Conservation (phyloP, 768 basidiomycete species). For the Rhodotorula graminis region DNA sequence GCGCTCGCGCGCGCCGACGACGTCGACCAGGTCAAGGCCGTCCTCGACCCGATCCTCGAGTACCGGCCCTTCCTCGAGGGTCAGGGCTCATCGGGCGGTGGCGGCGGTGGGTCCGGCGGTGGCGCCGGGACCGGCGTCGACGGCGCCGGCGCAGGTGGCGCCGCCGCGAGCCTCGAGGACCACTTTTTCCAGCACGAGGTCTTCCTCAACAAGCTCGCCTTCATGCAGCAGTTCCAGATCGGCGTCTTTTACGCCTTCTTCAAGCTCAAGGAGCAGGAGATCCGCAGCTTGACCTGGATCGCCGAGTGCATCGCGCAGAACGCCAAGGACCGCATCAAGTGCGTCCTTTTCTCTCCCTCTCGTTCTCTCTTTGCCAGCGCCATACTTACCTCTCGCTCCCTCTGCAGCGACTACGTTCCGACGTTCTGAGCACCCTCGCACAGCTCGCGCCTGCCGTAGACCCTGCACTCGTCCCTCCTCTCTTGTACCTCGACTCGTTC, state of each 20-base stretch:
- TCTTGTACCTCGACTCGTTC: not conserved
- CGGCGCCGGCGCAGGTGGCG: constrained; percentile 19
- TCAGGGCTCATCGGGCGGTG: not conserved
- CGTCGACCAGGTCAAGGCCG: constrained; percentile 80
- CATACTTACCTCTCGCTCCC: not conserved
- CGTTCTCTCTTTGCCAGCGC: not conserved
- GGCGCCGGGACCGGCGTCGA: not conserved
- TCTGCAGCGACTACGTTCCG: constrained; percentile 17
- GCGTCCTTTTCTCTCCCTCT: not conserved
- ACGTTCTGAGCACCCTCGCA: constrained; percentile 15
- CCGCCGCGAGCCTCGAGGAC: constrained; percentile 66
- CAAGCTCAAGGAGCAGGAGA: constrained; percentile 54
- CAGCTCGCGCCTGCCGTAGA: not conserved
- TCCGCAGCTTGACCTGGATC: constrained; percentile 50
- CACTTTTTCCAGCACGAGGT: constrained; percentile 91
- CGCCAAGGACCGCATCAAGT: constrained; percentile 55
- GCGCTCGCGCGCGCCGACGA: constrained; percentile 89
- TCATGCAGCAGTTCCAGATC: constrained; percentile 94
- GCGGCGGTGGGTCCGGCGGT: constrained; percentile 11
- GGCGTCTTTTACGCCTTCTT: constrained; percentile 78
- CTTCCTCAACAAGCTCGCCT: constrained; percentile 85
- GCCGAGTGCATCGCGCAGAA: constrained; percentile 93
- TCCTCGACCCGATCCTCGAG: constrained; percentile 80
- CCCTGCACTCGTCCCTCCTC: not conserved
- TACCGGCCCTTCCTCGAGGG: constrained; percentile 81